These are phyloP conservation scores for Groenewaldozyma tartarivorans DNA, from an alignment of 805 yeast genomes.

Conservation along the genomic window DNA sequence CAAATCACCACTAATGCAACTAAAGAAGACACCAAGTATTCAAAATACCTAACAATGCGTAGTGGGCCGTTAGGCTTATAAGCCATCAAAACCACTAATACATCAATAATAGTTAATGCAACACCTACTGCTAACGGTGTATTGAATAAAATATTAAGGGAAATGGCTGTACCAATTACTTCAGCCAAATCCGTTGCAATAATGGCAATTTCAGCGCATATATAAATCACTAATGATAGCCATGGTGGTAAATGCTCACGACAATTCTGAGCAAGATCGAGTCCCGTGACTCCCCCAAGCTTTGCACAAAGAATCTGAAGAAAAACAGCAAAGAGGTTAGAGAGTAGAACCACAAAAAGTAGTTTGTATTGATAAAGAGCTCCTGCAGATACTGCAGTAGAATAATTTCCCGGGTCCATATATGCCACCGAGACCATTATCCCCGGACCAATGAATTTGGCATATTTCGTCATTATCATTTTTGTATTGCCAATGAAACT, in stretches of 20 bases:
- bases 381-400: slow-evolving; percentile 85
- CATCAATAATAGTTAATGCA: slow-evolving; percentile 70
- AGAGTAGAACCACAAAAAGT: slow-evolving; percentile 59
- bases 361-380: slow-evolving; percentile 68
- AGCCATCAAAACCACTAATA: slow-evolving; percentile 64
- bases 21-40: slow-evolving; percentile 57
- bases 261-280: slow-evolving; percentile 81
- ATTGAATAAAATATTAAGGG: slow-evolving; percentile 64
- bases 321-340: slow-evolving; percentile 78
- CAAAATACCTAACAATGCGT: slow-evolving; percentile 68
- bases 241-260: slow-evolving; percentile 57
- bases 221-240: slow-evolving; percentile 54
- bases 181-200: slow-evolving; percentile 91
- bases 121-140: slow-evolving; percentile 74
- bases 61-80: slow-evolving; percentile 71
- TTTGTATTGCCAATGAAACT: slow-evolving; percentile 5
- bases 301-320: slow-evolving; percentile 77
- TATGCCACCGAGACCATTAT: slow-evolving; percentile 82
- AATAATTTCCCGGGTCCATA: slow-evolving; percentile 90
- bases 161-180: slow-evolving; percentile 87
- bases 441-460: slow-evolving; percentile 77
- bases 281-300: slow-evolving; percentile 81
- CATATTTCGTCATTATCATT: slow-evolving; percentile 40
- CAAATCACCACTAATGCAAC: slow-evolving; percentile 71
- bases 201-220: slow-evolving; percentile 75